Conservation (phyloP, 768 basidiomycete genomes). For the Suillus subaureus region DNA sequence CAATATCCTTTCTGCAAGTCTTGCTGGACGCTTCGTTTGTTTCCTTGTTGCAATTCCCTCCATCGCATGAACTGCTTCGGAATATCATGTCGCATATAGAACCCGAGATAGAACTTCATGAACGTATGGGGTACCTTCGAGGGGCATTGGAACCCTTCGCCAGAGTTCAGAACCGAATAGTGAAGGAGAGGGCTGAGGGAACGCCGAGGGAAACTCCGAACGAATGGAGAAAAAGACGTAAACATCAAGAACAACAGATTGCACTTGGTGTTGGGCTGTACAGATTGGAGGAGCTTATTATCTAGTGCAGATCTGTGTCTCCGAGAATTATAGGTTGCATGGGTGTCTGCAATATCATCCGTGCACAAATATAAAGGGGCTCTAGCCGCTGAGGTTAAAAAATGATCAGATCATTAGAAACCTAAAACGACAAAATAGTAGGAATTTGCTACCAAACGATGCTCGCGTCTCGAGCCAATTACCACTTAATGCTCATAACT, state of each 20-base stretch:
- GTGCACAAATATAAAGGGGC: constrained; percentile 20
- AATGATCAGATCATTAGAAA: too few relatives aligned
- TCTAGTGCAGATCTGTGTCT: constrained; percentile 35
- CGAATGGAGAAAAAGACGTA: constrained; percentile 58
- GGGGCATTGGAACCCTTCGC: constrained; percentile 64
- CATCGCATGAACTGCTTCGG: constrained; percentile 45
- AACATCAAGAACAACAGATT: constrained; percentile 45
- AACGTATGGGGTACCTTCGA: constrained; percentile 55
- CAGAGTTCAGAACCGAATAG: constrained; percentile 49
- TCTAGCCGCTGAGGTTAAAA: background rate
- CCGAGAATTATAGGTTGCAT: background rate
- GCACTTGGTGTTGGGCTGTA: constrained; percentile 1
- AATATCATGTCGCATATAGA: constrained; percentile 52
- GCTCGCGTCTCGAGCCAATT: too few relatives aligned
- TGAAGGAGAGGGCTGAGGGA: constrained; percentile 43
- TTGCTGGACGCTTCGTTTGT: constrained; percentile 76
- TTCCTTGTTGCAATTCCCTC: constrained; percentile 59
- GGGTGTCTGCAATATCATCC: background rate
- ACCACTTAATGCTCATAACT: too few relatives aligned
- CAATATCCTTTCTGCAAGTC: constrained; percentile 60
- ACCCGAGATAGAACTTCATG: constrained; percentile 54
- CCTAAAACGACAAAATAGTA: too few relatives aligned
- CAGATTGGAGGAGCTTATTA: constrained; percentile 64
- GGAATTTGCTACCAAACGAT: too few relatives aligned
- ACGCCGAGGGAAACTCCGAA: constrained; percentile 32